phyloP scores from a whole-genome alignment of 2,329 filamentous ascomycete species.

The Colletotrichum chlorophyti region DNA sequence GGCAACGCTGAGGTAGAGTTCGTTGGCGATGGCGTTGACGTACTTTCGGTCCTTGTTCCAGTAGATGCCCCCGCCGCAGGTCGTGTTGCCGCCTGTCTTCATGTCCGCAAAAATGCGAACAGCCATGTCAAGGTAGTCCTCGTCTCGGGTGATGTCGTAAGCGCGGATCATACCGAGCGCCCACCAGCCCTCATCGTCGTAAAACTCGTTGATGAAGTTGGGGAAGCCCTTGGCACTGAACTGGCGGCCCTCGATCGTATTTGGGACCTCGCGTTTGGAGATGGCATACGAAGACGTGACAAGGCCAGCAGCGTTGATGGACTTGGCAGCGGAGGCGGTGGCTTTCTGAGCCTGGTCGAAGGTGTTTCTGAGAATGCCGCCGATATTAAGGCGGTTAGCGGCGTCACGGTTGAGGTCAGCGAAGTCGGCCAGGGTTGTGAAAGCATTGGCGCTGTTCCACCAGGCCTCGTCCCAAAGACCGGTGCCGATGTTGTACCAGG shows the following conservation, averaged over 20 bases:
- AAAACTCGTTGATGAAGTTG: slow-evolving; percentile 59
- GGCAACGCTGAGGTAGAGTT: slow-evolving; percentile 61
- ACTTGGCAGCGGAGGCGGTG: slow-evolving; percentile 45
- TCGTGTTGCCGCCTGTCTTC: slow-evolving; percentile 51
- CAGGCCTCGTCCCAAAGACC: slow-evolving; percentile 72
- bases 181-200: slow-evolving; percentile 72
- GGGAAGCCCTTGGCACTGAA: slow-evolving; percentile 35
- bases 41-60: slow-evolving; percentile 60
- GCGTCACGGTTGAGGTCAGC: slow-evolving; percentile 40
- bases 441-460: slow-evolving; percentile 76
- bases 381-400: slow-evolving; percentile 46
- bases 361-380: slow-evolving; percentile 50
- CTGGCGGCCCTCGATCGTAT: slow-evolving; percentile 35
- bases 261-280: slow-evolving; percentile 34
- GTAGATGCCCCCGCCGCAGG: slow-evolving; percentile 61
- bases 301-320: slow-evolving; percentile 42
- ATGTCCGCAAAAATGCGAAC: slow-evolving; percentile 63
- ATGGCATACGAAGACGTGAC: slow-evolving; percentile 46
- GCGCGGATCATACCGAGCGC: slow-evolving; percentile 63
- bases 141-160: slow-evolving; percentile 60
- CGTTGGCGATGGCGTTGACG: slow-evolving; percentile 64
- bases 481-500: slow-evolving; percentile 65
- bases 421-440: slow-evolving; percentile 68
- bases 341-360: slow-evolving; percentile 52
- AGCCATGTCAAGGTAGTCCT: slow-evolving; percentile 60